Evolutionary conservation across 106 monocot species (phyloP).

Genomic region (Dioscorea zingiberensis): DNA sequence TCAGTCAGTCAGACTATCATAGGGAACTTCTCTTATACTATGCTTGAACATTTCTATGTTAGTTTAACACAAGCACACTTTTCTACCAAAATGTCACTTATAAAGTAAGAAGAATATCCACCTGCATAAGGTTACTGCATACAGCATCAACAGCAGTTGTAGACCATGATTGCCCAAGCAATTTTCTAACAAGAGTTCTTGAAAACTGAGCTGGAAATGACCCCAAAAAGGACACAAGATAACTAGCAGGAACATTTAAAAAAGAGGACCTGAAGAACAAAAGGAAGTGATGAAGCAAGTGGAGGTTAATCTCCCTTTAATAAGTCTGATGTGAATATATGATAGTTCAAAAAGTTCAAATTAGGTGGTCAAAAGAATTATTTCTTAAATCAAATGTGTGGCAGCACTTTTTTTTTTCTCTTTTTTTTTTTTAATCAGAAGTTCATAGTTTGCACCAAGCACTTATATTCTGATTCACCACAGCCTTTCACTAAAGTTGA

Average conservation of each 20-base stretch:
- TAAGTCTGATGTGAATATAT: background rate
- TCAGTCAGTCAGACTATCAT: too few species aligned
- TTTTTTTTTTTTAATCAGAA: too few species aligned
- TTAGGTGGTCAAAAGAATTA: too few species aligned
- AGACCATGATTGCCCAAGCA: slow-evolving; percentile 72
- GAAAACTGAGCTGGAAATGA: slow-evolving; percentile 38
- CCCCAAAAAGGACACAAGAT: slow-evolving; percentile 45
- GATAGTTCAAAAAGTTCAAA: background rate
- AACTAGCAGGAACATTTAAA: slow-evolving; percentile 48
- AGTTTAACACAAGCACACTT: too few species aligned
- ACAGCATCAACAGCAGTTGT: slow-evolving; percentile 61
- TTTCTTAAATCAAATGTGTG: too few species aligned
- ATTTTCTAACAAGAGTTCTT: slow-evolving; percentile 36
- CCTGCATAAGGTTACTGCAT: slow-evolving; percentile 64
- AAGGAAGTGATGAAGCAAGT: background rate
- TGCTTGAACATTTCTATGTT: too few species aligned
- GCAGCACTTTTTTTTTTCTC: too few species aligned
- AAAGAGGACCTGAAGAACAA: slow-evolving; percentile 48
- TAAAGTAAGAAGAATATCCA: slow-evolving; percentile 6
- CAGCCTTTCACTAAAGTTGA: too few species aligned
- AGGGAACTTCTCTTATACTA: background rate
- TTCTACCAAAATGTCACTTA: background rate
- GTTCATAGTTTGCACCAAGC: too few species aligned
- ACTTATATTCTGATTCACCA: too few species aligned
- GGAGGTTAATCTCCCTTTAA: background rate